Conservation (phyloP, 2,329 filamentous ascomycete species). For the Plenodomus lindquistii region DNA sequence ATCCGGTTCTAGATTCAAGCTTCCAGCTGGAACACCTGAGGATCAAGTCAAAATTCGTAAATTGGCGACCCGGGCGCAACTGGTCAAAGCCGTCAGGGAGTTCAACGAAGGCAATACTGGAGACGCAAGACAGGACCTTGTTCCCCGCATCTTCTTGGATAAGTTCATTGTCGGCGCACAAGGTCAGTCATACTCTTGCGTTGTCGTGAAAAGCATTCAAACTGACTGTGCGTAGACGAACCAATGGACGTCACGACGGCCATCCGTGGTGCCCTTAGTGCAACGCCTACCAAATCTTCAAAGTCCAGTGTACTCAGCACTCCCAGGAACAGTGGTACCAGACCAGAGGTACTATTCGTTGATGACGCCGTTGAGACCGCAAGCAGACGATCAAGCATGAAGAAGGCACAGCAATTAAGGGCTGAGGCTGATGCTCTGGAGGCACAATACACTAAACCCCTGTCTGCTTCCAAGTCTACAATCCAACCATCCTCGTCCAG, state of each 20-base stretch:
- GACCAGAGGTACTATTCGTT: too few relatives aligned
- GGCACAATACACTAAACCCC: background rate
- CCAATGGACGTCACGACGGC: background rate
- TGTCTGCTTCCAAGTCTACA: too few relatives aligned
- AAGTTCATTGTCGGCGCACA: conserved; percentile 7
- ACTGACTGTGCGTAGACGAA: conserved; percentile 1
- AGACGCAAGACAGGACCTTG: conserved; percentile 13
- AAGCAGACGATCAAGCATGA: background rate
- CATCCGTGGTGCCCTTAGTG: background rate
- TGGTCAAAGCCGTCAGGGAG: conserved; percentile 8
- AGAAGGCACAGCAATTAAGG: background rate
- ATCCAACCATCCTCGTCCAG: too few relatives aligned
- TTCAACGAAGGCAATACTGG: conserved; percentile 12
- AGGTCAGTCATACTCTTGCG: background rate
- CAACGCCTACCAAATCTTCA: background rate
- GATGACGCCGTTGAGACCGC: too few relatives aligned
- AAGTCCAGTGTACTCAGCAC: background rate
- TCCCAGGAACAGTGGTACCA: background rate
- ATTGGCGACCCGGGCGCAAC: conserved; percentile 2
- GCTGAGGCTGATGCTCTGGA: background rate
- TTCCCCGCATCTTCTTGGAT: conserved; percentile 25
- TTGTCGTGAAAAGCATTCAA: background rate
- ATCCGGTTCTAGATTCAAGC: conserved; percentile 35
- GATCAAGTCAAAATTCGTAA: conserved; percentile 5
- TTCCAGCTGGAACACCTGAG: conserved; percentile 11